These are phyloP conservation scores for Papiliotrema laurentii DNA, from an alignment of 1,284 basidiomycete species.

Conservation along the genomic window DNA sequence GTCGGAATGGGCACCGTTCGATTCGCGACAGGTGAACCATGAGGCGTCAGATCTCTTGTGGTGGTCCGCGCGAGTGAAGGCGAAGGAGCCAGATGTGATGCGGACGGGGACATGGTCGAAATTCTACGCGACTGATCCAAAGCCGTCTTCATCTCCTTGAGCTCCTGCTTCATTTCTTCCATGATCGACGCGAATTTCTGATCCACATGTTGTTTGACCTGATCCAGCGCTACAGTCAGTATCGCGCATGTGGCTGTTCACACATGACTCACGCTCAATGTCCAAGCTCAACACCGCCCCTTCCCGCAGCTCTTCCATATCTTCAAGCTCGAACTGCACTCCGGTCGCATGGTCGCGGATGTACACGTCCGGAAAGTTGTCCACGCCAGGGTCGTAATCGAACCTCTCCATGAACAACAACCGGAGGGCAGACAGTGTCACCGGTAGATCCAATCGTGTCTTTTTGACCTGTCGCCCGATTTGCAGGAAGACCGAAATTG, in stretches of 20 bases:
- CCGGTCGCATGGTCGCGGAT: conserved; percentile 85
- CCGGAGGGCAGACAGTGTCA: conserved; percentile 44
- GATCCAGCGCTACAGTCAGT: conserved; percentile 72
- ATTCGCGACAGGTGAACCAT: conserved; percentile 13
- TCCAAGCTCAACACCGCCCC: conserved; percentile 85
- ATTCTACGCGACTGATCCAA: conserved; percentile 45
- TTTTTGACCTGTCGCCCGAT: conserved; percentile 91
- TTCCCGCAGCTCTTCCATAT: conserved; percentile 87
- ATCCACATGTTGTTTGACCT: conserved; percentile 98
- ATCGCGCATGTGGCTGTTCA: neutral
- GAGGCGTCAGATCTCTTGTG: neutral
- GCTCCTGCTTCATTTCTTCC: conserved; percentile 56
- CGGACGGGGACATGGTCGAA: conserved; percentile 44
- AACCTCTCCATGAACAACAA: conserved; percentile 93
- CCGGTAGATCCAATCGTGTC: conserved; percentile 63
- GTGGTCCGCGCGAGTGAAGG: conserved; percentile 10
- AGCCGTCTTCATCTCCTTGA: conserved; percentile 81
- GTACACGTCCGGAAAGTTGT: conserved; percentile 94
- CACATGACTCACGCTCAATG: conserved; percentile 76
- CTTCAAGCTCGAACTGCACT: conserved; percentile 92
- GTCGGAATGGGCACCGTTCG: conserved; percentile 7
- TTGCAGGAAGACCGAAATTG: conserved; percentile 75
- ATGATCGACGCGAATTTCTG: conserved; percentile 77
- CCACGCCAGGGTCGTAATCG: conserved; percentile 85
- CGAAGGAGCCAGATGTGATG: conserved; percentile 29